Percentiles rank a stretch among this genome's conserved stretches.
Conservation (phyloP, 2,329 filamentous ascomycete genomes). For the Nemania diffusa region DNA sequence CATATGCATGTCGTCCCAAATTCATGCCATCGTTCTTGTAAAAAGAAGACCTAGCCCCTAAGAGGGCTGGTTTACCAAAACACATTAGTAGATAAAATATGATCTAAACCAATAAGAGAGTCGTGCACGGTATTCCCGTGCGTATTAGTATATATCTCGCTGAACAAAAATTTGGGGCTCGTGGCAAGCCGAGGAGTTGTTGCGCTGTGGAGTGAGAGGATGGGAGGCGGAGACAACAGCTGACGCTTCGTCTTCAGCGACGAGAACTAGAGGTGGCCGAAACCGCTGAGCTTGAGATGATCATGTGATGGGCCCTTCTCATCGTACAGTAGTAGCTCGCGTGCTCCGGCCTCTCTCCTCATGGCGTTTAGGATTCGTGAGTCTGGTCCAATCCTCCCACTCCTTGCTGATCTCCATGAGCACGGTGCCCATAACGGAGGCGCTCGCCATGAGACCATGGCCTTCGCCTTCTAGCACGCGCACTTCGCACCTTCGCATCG, state of each 20-base stretch:
- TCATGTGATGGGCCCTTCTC: slow-evolving; percentile 7
- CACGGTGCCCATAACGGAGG: slow-evolving; percentile 91
- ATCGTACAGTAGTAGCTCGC: slow-evolving; percentile 39
- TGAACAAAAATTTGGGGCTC: not conserved
- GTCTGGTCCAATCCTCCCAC: slow-evolving; percentile 87
- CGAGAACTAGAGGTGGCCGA: not conserved
- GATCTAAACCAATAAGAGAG: not conserved
- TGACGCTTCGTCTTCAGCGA: not conserved
- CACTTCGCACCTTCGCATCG: slow-evolving; percentile 93
- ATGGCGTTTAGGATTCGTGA: slow-evolving; percentile 56
- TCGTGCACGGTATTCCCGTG: not conserved
- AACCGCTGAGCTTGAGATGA: not conserved
- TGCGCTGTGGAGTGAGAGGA: not conserved
- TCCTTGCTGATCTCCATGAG: slow-evolving; percentile 93
- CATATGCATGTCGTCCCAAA: slow-evolving; percentile 1
- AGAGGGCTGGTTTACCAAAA: not conserved
- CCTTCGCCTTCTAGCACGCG: slow-evolving; percentile 90
- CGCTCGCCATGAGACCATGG: slow-evolving; percentile 95
- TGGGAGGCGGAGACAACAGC: not conserved
- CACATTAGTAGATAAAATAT: slow-evolving; percentile 5
- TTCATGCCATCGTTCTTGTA: slow-evolving; percentile 21
- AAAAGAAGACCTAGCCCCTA: not conserved
- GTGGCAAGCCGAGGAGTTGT: not conserved
- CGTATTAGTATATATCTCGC: not conserved
- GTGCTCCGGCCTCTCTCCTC: slow-evolving; percentile 46